phyloP scores from a whole-genome alignment of 2,329 filamentous ascomycete species.

The Calonectria montana region DNA sequence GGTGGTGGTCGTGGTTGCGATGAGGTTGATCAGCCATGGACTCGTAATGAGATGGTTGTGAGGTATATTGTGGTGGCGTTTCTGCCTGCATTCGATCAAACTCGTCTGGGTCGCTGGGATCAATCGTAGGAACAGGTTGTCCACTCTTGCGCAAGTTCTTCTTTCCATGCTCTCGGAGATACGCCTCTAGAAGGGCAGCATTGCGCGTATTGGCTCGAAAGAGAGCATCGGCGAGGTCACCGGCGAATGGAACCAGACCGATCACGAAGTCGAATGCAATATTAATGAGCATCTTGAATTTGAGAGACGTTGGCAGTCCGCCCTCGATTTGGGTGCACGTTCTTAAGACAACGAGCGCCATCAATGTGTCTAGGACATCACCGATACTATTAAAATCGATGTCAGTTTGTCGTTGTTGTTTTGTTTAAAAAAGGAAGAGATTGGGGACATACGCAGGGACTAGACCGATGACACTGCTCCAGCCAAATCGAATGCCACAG shows the following conservation, averaged over 20 bases:
- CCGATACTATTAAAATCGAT: slow-evolving; percentile 66
- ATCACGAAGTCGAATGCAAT: slow-evolving; percentile 79
- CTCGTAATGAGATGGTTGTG: slow-evolving; percentile 39
- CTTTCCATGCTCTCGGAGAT: slow-evolving; percentile 76
- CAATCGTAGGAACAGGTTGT: slow-evolving; percentile 57
- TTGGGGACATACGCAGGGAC: slow-evolving; percentile 81
- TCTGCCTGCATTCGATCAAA: slow-evolving; percentile 56
- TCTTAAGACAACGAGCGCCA: slow-evolving; percentile 80
- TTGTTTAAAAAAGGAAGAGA: not conserved
- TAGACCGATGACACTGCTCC: slow-evolving; percentile 86
- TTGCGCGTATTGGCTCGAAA: slow-evolving; percentile 84
- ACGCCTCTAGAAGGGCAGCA: slow-evolving; percentile 74
- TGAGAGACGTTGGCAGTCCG: slow-evolving; percentile 72
- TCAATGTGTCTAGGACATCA: slow-evolving; percentile 77
- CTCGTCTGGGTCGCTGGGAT: slow-evolving; percentile 65
- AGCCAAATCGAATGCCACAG: slow-evolving; percentile 86
- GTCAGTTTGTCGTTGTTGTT: slow-evolving; percentile 30
- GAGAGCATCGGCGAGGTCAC: slow-evolving; percentile 79
- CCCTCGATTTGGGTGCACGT: slow-evolving; percentile 81
- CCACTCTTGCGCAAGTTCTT: slow-evolving; percentile 62
- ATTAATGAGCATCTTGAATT: slow-evolving; percentile 83
- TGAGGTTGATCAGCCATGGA: slow-evolving; percentile 38
- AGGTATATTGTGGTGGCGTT: slow-evolving; percentile 42
- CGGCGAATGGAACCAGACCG: slow-evolving; percentile 79
- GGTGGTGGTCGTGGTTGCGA: slow-evolving; percentile 28